Percentiles rank a stretch among this genome's conserved stretches.
Evolutionary conservation across 106 monocot species (phyloP).

Genomic region (Dactylorhiza incarnata): DNA sequence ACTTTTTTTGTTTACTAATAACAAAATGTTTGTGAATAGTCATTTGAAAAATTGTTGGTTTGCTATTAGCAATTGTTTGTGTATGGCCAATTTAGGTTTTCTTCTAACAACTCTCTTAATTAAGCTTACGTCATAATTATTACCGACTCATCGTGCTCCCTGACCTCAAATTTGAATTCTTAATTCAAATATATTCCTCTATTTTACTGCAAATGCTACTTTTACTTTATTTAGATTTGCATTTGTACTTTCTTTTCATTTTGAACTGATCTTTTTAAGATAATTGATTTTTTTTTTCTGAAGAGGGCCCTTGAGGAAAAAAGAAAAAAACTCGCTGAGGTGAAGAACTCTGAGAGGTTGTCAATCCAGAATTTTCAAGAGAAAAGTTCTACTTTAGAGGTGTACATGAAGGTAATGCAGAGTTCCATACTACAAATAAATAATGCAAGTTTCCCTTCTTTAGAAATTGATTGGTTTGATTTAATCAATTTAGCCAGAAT

Average conservation of each 20-base stretch:
- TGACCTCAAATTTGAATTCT: not conserved
- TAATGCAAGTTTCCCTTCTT: not conserved
- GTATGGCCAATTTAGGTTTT: no score
- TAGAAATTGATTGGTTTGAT: not conserved
- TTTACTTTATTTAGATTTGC: not conserved
- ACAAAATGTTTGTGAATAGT: no score
- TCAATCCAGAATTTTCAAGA: constrained; percentile 43
- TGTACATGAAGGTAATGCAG: constrained; percentile 41
- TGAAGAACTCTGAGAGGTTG: constrained; percentile 41
- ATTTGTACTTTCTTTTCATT: not conserved
- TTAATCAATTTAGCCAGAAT: not conserved
- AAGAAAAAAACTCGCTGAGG: constrained; percentile 32
- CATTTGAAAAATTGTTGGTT: no score
- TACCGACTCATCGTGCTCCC: not conserved
- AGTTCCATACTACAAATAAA: not conserved
- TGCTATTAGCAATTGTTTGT: no score
- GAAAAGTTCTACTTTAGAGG: constrained; percentile 37
- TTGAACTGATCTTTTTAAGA: not conserved
- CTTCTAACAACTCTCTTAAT: not conserved
- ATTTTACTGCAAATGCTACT: not conserved
- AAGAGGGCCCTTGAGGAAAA: constrained; percentile 71
- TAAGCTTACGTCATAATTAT: not conserved
- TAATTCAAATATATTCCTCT: not conserved
- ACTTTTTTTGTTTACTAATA: no score
- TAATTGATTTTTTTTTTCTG: not conserved